Evolutionary conservation across 352 stramenopile genomes (phyloP), one percentile per base, ranked within the genome.

Genomic region (Globisporangium camurandrum): DNA sequence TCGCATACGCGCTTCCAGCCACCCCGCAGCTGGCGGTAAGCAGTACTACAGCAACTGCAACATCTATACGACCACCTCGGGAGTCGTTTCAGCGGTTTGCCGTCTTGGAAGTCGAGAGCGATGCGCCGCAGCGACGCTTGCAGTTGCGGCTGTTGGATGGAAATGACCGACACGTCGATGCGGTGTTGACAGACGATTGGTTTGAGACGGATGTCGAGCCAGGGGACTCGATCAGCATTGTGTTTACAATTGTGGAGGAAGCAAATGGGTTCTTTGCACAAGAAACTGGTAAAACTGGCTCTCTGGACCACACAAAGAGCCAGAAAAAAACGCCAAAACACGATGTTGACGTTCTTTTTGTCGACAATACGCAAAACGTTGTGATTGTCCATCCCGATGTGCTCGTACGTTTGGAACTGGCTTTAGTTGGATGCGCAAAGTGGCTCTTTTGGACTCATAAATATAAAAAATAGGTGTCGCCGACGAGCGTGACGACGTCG

Each of bases 311-410:
- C n/a, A n/a, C n/a, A n/a, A n/a, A n/a, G n/a, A n/a, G n/a, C n/a
- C n/a, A n/a, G n/a, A n/a, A n/a, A n/a, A n/a, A n/a, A n/a, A n/a
- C n/a, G n/a, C n/a, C n/a, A n/a, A n/a, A n/a, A n/a, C n/a, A n/a
- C n/a, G n/a, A n/a, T n/a, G n/a, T n/a, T n/a, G n/a, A n/a, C n/a
- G n/a, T n/a, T n/a, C n/a, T 85, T 36, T 45, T 53, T 8, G 62
- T 83, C 34, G 60, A 88, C 59, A 86, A 86, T 48, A 46, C 66
- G 11, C 54, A 78, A 6, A 73, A 86, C 48, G 40, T 83, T 30
- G 61, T 93, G 16, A 64, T 93, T 22, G 56, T 88, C 8, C 79
- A 90, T 46, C 82, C 82, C 7, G 78, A 89, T 47, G 80, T 90
- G 48, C 53, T 90, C 57, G 79, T 93, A 62, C 16, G 66, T 59